Percentiles rank a stretch among this genome's conserved stretches.
phyloP scores from a whole-genome alignment of 2,329 filamentous ascomycete genomes.

The Huntiella moniliformis region DNA sequence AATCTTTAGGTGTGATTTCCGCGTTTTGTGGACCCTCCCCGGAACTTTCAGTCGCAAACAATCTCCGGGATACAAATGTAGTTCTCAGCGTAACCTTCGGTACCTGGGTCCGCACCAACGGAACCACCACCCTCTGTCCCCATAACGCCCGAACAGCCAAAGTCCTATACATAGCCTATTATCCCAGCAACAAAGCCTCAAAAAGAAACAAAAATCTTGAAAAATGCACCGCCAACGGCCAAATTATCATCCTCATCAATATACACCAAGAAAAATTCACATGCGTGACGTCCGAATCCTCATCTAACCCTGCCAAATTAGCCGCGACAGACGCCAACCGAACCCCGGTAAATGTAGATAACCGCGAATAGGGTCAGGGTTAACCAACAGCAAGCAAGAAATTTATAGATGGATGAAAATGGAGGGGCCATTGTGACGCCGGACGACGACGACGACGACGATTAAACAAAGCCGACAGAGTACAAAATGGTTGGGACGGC shows the following conservation, averaged over 20 bases:
- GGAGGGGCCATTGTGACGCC: background rate
- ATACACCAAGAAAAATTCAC: background rate
- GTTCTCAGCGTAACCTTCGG: too few relatives aligned
- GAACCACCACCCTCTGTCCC: background rate
- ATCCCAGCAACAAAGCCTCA: background rate
- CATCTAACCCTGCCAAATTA: background rate
- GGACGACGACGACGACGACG: background rate
- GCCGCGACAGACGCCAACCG: background rate
- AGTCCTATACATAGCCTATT: conserved; percentile 9
- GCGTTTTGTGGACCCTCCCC: too few relatives aligned
- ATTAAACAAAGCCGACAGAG: background rate
- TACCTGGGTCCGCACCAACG: background rate
- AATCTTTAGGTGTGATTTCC: too few relatives aligned
- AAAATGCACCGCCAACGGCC: background rate
- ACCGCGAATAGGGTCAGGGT: too few relatives aligned
- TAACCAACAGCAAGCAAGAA: conserved; percentile 2
- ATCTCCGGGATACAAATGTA: too few relatives aligned
- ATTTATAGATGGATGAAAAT: background rate
- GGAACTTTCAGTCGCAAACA: too few relatives aligned
- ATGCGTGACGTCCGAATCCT: conserved; percentile 6
- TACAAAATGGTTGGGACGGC: conserved; percentile 26
- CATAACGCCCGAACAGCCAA: conserved; percentile 6
- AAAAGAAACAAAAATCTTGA: background rate
- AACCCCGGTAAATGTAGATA: too few relatives aligned
- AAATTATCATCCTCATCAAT: background rate